Percentiles rank a stretch among this genome's conserved stretches.
Evolutionary conservation across 2,329 filamentous ascomycete species (phyloP).

Genomic region (Cladophialophora psammophila): DNA sequence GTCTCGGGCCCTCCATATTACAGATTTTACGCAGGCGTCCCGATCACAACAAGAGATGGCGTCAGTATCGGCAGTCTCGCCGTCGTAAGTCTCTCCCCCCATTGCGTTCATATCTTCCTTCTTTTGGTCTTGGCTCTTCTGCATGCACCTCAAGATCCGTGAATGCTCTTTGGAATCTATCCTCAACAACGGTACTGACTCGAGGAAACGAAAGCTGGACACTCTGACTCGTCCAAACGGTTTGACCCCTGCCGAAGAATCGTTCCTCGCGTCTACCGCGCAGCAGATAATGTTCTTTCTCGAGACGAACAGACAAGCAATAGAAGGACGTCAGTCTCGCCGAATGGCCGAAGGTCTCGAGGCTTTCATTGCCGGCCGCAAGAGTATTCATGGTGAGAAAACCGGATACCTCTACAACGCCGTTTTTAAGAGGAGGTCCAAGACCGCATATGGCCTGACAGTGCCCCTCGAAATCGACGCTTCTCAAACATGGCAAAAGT

Average conservation of each 20-base stretch:
- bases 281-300: conserved; percentile 43
- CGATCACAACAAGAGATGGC: conserved; percentile 43
- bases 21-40: conserved; percentile 45
- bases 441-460: neutral
- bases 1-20: conserved; percentile 42
- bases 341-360: conserved; percentile 39
- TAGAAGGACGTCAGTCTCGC: conserved; percentile 39
- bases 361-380: conserved; percentile 45
- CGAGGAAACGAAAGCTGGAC: conserved; percentile 35
- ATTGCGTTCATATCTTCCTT: neutral
- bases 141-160: neutral
- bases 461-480: neutral
- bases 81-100: conserved; percentile 24
- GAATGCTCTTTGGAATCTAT: neutral
- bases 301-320: conserved; percentile 43
- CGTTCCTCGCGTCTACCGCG: conserved; percentile 41
- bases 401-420: conserved; percentile 42
- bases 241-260: conserved; percentile 39
- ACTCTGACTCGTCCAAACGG: conserved; percentile 32
- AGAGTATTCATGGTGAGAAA: conserved; percentile 18
- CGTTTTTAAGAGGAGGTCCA: conserved; percentile 16
- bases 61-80: conserved; percentile 46
- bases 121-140: neutral
- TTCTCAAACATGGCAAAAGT: neutral
- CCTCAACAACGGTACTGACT: neutral